Base-by-base conservation (phyloP, 2,329 filamentous ascomycete species). In the Cladosporium sp. region DNA sequence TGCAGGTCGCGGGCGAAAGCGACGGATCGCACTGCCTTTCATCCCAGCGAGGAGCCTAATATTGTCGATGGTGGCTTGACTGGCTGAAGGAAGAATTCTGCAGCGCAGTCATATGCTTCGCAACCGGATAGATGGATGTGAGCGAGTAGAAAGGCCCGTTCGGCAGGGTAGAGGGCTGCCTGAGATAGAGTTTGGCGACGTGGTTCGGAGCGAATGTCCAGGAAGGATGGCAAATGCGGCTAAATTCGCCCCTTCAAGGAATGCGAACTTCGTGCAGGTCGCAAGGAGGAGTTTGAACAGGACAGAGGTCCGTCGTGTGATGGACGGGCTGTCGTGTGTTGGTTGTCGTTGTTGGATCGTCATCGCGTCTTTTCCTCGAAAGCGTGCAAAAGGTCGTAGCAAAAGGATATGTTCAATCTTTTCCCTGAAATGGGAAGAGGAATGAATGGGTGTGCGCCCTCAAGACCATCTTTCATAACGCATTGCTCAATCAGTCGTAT, bases 401-500 rank as follows among this genome's bases (percentile, higher is more conserved):
- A 48, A 47, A 24, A 44, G 42, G 42, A 36, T 29, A 42, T 15
- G n/a, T 44, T 32, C 32, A 36, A 36, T 17, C 13, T 27, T 36
- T 7, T 15, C 32, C 32, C 32, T n/a, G 15, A 17, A 20, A 22
- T 6, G 15, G 20, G 11, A 39, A 39, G 37, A n/a, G n/a, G n/a
- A n/a, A n/a, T n/a, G n/a, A n/a, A n/a, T n/a, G n/a, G n/a, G n/a
- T n/a, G n/a, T n/a, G n/a, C 37, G 37, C 29, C 42, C 18, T 22
- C n/a, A 22, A 12, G 30, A 32, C 27, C 27, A 48, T 32, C 24
- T 34, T n/a, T 36, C 45, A 41, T 40, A 34, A 13, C n/a, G 15
- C 45, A 20, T 48, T 32, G 17, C 45, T 48, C 45, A 48, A 48
- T 48, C 45, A 48, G 38, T 48, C 45, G 37, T 48, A 48, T 30